Base-by-base conservation (phyloP, 352 stramenopile species). In the Phytophthora pisi region DNA sequence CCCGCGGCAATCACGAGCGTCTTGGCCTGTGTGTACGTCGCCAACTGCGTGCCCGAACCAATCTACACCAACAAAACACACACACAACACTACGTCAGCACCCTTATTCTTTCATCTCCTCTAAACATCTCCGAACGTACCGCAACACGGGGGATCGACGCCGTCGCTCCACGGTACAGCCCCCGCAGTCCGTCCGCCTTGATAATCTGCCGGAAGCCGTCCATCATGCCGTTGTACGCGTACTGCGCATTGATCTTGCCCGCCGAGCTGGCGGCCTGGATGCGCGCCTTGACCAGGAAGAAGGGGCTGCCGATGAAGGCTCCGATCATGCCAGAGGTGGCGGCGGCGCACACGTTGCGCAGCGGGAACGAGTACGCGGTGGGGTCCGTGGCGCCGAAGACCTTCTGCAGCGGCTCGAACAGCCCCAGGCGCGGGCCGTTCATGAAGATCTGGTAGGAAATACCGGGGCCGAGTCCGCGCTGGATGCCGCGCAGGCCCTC, bases 1-100 rank as follows among this genome's bases (percentile, higher is more conserved):
- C 86, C 86, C 0, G 86, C 75, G 7, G 85, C 81, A 75, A 93
- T 79, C 36, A 96, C 86, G 4, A 96, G 56, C n/a, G 79, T 80
- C 72, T 96, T 96, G 2, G 82, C 82, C 64, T 93, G 88, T 30
- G 86, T 90, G 61, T 96, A 96, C 15, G 88, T 93, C 18, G 86
- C 86, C 46, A 96, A 63, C 51, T 96, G 88, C n/a, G 85, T 88
- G 7, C 80, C 86, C 11, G 88, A 96, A 0, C 88, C 88, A 72
- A 96, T 88, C 88, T 95, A 70, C 59, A 65, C 4, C 26, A 56
- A 38, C 49, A 16, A 11, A 40, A 40, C 10, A 16, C 10, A 34
- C 10, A 34, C 38, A 59, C 42, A 40, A 42, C 16, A 60, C 36
- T 16, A 8, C 13, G 34, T 62, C 50, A 61, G 42, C 57, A 60